These are phyloP conservation scores for Nannochloropsis salina DNA, from an alignment of 108 stramenopile species.

Conservation along the genomic window DNA sequence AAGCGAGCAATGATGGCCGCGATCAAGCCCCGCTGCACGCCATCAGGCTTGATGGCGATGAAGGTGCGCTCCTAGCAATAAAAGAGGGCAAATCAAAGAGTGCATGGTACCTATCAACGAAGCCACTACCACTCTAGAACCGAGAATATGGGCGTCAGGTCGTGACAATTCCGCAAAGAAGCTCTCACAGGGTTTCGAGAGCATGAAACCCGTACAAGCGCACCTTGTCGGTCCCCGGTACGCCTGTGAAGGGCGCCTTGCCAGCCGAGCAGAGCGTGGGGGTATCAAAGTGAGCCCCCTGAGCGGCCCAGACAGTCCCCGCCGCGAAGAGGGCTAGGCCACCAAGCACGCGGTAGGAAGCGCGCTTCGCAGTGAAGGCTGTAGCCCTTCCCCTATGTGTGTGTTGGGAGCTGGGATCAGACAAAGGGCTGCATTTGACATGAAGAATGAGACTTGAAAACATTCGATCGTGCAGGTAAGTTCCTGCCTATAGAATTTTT, in stretches of 20 bases:
- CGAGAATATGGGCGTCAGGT: neutral
- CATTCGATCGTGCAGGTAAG: neutral
- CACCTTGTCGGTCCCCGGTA: conserved; percentile 39
- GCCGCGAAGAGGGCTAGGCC: neutral
- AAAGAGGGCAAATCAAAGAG: neutral
- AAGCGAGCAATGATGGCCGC: conserved; percentile 80
- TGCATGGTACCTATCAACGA: neutral
- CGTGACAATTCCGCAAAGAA: neutral
- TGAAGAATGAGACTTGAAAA: neutral
- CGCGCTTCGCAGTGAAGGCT: neutral
- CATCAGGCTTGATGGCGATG: conserved; percentile 71
- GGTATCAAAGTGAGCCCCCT: neutral
- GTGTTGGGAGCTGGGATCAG: neutral
- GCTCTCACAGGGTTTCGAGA: neutral
- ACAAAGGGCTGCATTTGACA: neutral
- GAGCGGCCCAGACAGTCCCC: neutral
- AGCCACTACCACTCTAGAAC: neutral
- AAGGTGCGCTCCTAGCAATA: conserved; percentile 22
- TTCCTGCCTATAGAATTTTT: neutral
- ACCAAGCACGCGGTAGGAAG: neutral
- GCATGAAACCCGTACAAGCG: conserved; percentile 36
- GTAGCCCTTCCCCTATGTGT: neutral
- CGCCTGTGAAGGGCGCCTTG: conserved; percentile 38
- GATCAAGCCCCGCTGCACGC: conserved; percentile 79
- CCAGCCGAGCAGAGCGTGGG: neutral